These are phyloP conservation scores for Amylocystis lapponica DNA, from an alignment of 768 basidiomycete genomes.

Conservation along the genomic window DNA sequence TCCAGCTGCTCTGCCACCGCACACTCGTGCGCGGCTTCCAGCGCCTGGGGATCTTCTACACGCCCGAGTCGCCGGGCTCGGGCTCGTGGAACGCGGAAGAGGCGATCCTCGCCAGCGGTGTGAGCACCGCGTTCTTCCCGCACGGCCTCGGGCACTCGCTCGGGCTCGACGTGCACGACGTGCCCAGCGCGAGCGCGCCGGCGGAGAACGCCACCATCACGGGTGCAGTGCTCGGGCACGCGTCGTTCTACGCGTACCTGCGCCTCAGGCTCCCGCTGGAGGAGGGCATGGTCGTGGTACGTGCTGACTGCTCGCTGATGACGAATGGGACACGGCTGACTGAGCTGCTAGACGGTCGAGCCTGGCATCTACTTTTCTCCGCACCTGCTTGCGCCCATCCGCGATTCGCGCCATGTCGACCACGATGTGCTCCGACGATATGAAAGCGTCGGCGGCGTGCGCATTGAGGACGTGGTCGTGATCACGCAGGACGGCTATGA, in stretches of 20 bases:
- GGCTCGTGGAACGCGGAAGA: slow-evolving; percentile 58
- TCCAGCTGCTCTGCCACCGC: slow-evolving; percentile 81
- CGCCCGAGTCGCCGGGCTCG: slow-evolving; percentile 39
- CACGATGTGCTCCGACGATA: slow-evolving; percentile 64
- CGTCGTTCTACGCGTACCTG: slow-evolving; percentile 74
- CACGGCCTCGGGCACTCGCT: slow-evolving; percentile 90
- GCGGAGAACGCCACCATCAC: slow-evolving; percentile 45
- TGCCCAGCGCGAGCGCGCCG: slow-evolving; percentile 79
- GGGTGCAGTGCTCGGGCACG: slow-evolving; percentile 32
- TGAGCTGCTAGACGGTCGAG: slow-evolving; percentile 66
- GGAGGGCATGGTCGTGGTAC: slow-evolving; percentile 79
- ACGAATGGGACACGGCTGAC: not conserved
- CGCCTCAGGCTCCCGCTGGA: slow-evolving; percentile 70
- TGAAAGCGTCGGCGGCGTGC: slow-evolving; percentile 81
- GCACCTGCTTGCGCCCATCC: slow-evolving; percentile 61
- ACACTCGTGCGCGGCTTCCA: slow-evolving; percentile 81
- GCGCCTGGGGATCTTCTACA: slow-evolving; percentile 78
- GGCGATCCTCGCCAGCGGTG: slow-evolving; percentile 68
- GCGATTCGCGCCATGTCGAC: slow-evolving; percentile 62
- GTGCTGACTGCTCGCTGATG: slow-evolving; percentile 24
- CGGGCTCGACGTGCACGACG: slow-evolving; percentile 94
- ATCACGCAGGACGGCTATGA: slow-evolving; percentile 71
- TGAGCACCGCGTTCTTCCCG: slow-evolving; percentile 87
- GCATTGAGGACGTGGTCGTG: slow-evolving; percentile 90
- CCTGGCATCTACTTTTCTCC: slow-evolving; percentile 87